Evolutionary conservation across 73 alveolate species (phyloP).

Genomic region (Tetrahymena borealis): DNA sequence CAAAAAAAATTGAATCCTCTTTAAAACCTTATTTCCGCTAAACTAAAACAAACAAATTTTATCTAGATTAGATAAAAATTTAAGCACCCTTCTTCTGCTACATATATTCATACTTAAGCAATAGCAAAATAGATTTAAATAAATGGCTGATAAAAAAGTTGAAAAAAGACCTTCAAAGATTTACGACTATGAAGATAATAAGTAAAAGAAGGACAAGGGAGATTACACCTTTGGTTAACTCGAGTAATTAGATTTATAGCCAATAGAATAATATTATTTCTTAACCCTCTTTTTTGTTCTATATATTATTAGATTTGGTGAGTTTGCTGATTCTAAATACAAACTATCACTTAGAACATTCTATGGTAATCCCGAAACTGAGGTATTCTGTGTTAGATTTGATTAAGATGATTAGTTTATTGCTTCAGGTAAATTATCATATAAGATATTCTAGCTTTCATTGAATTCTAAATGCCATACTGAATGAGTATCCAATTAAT

Average conservation of each 20-base stretch:
- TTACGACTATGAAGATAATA: background rate
- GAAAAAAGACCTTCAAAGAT: background rate
- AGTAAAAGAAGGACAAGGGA: background rate
- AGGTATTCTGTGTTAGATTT: slow-evolving; percentile 71
- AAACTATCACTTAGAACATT: background rate
- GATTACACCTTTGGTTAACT: background rate
- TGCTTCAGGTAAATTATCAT: slow-evolving; percentile 43
- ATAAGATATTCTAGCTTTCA: background rate
- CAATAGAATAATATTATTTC: no score
- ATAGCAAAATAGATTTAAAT: no score
- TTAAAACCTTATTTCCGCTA: no score
- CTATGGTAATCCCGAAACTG: slow-evolving; percentile 36
- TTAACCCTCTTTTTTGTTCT: background rate
- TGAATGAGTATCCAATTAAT: background rate
- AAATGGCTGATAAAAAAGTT: background rate
- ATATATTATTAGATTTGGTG: background rate
- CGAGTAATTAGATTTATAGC: background rate
- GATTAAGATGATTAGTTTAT: slow-evolving; percentile 73
- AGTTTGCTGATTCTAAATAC: background rate
- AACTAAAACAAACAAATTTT: background rate
- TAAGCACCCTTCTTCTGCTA: background rate
- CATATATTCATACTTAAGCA: background rate
- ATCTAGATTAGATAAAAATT: background rate
- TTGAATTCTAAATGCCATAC: background rate
- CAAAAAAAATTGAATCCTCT: background rate